These are phyloP conservation scores for Actinomortierella wolfii DNA, from an alignment of 371 early-diverging fungal species.

Conservation along the genomic window DNA sequence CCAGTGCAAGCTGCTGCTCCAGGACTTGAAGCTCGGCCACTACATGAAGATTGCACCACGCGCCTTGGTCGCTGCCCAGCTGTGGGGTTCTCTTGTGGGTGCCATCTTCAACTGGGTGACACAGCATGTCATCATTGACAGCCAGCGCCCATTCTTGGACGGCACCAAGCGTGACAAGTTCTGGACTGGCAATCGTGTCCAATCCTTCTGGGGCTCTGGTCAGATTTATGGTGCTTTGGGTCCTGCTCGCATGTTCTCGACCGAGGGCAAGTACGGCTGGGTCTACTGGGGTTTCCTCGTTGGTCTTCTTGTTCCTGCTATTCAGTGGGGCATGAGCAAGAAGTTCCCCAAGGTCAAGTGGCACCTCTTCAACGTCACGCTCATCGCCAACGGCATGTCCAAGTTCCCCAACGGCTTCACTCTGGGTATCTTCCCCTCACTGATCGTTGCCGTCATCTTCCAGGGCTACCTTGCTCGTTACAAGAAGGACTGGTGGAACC, in stretches of 20 bases:
- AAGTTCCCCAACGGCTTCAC: slow-evolving; percentile 17
- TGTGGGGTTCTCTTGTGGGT: slow-evolving; percentile 46
- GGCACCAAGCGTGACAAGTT: slow-evolving; percentile 13
- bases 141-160: slow-evolving; percentile 8
- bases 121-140: slow-evolving; percentile 21
- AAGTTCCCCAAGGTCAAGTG: slow-evolving; percentile 23
- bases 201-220: slow-evolving; percentile 21
- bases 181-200: slow-evolving; percentile 19
- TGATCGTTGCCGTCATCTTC: slow-evolving; percentile 61
- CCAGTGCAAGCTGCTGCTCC: slow-evolving; percentile 49
- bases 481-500: slow-evolving; percentile 67
- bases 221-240: slow-evolving; percentile 60
- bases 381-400: slow-evolving; percentile 18
- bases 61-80: slow-evolving; percentile 38
- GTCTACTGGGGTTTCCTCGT: slow-evolving; percentile 51
- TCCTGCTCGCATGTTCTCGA: slow-evolving; percentile 64
- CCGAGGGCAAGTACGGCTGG: slow-evolving; percentile 55
- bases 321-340: slow-evolving; percentile 31
- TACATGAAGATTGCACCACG: slow-evolving; percentile 62
- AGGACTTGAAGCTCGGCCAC: slow-evolving; percentile 60
- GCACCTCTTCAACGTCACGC: slow-evolving; percentile 19
- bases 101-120: slow-evolving; percentile 23
- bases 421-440: slow-evolving; percentile 54
- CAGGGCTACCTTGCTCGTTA: slow-evolving; percentile 65
- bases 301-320: slow-evolving; percentile 53